phyloP scores from a whole-genome alignment of 352 stramenopile species.

The Globisporangium mamillatum region DNA sequence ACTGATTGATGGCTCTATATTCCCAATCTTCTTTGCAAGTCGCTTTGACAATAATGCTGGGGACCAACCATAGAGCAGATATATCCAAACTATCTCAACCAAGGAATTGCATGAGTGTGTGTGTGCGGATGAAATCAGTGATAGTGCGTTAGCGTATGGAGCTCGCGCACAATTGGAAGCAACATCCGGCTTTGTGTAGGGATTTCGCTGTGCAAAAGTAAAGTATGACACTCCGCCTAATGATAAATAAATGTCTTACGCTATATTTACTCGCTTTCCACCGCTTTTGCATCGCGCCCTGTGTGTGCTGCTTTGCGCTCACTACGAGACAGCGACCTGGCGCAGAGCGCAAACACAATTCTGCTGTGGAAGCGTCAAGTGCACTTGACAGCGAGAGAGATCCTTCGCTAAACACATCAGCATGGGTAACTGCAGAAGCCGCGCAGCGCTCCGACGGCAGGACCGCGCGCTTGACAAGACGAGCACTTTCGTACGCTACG shows the following conservation, averaged over 20 bases:
- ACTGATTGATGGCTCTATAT: conserved; percentile 91
- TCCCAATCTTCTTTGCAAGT: conserved; percentile 90
- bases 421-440: conserved; percentile 21
- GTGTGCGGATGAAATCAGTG: not conserved
- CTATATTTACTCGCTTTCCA: not conserved
- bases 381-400: not conserved
- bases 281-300: not conserved
- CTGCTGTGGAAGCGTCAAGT: not conserved
- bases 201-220: not conserved
- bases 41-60: conserved; percentile 84
- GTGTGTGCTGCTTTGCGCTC: not conserved
- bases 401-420: not conserved
- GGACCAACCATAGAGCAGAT: conserved; percentile 90
- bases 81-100: conserved; percentile 23
- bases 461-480: conserved; percentile 37
- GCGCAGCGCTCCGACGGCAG: conserved; percentile 21
- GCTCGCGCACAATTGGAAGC: no score
- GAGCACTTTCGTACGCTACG: conserved; percentile 51
- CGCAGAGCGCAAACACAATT: not conserved
- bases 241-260: not conserved
- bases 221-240: not conserved
- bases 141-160: no score
- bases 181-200: not conserved
- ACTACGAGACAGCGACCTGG: not conserved
- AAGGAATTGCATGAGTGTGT: conserved; percentile 3